Percentiles rank a stretch among this genome's conserved stretches.
Conservation (phyloP, 139 green algal genomes). For the Trebouxia sp. region DNA sequence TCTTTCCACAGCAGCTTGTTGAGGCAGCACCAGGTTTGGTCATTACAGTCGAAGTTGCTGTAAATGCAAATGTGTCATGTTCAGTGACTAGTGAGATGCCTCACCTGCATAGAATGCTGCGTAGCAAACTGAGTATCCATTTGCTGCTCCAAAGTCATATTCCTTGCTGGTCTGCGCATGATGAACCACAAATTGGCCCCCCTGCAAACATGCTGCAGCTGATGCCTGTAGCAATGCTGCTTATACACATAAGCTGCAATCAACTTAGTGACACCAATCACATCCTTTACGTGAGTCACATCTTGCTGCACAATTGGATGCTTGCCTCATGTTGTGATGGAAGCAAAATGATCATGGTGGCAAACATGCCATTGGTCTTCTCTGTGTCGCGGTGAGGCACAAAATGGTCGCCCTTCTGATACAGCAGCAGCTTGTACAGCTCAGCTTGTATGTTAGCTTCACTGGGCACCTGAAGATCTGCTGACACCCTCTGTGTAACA, state of each 20-base stretch:
- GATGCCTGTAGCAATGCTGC: no score
- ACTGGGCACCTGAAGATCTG: not conserved
- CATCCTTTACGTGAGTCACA: no score
- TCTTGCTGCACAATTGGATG: no score
- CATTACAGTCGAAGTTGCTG: no score
- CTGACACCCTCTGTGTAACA: not conserved
- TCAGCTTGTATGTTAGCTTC: not conserved
- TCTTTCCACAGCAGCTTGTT: no score
- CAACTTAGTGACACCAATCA: no score
- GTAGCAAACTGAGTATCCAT: not conserved
- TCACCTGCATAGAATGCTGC: slow-evolving; percentile 14
- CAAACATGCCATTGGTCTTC: slow-evolving; percentile 3
- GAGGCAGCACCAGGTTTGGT: no score
- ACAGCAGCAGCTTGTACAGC: slow-evolving; percentile 6
- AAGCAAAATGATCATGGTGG: not conserved
- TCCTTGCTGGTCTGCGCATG: not conserved
- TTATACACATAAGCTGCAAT: no score
- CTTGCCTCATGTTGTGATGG: not conserved
- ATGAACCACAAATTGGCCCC: not conserved
- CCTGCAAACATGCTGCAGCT: not conserved
- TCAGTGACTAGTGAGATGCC: no score
- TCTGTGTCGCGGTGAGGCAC: not conserved
- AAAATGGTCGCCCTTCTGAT: not conserved
- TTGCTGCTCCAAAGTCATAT: not conserved
- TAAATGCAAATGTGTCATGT: no score